These are phyloP conservation scores for Lachancea thermotolerans DNA, from an alignment of 805 yeast genomes.

Conservation along the genomic window DNA sequence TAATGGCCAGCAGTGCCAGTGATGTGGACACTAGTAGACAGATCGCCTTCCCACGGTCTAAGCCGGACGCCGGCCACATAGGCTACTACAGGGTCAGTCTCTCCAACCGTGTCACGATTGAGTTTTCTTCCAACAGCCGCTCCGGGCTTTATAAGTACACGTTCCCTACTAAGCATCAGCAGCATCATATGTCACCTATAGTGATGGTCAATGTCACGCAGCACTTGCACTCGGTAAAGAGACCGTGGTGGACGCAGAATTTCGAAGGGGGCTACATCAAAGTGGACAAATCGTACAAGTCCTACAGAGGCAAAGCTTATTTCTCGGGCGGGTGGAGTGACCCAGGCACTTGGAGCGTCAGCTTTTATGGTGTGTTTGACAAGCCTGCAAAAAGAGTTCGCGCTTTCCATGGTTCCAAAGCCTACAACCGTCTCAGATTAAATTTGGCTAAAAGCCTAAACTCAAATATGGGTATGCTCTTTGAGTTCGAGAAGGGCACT, in stretches of 20 bases:
- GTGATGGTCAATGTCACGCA: constrained; percentile 29
- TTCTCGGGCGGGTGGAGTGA: constrained; percentile 33
- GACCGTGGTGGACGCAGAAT: constrained; percentile 33
- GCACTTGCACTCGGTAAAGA: constrained; percentile 23
- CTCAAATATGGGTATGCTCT: constrained; percentile 24
- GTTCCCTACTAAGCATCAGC: constrained; percentile 13
- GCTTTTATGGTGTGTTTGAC: constrained; percentile 30
- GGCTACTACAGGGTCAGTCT: constrained; percentile 26
- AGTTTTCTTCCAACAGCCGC: constrained; percentile 27
- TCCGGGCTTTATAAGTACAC: constrained; percentile 27
- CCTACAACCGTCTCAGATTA: constrained; percentile 2
- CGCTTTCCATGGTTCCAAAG: constrained; percentile 10
- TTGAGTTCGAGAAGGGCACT: constrained; percentile 15
- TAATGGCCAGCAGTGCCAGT: constrained; percentile 11
- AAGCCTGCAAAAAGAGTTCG: constrained; percentile 11
- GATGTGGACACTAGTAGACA: constrained; percentile 10
- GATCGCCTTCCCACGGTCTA: constrained; percentile 11
- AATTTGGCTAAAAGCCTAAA: constrained; percentile 10
- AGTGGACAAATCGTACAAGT: constrained; percentile 10
- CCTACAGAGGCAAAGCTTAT: constrained; percentile 25
- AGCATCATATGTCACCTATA: constrained; percentile 2
- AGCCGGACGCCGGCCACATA: constrained; percentile 21
- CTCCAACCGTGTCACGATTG: constrained; percentile 20
- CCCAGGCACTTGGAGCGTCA: constrained; percentile 27
- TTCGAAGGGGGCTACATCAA: constrained; percentile 25